Evolutionary conservation across 208 protist species (phyloP), one percentile per base, ranked within the genome.

Genomic region (Leishmania arabica): DNA sequence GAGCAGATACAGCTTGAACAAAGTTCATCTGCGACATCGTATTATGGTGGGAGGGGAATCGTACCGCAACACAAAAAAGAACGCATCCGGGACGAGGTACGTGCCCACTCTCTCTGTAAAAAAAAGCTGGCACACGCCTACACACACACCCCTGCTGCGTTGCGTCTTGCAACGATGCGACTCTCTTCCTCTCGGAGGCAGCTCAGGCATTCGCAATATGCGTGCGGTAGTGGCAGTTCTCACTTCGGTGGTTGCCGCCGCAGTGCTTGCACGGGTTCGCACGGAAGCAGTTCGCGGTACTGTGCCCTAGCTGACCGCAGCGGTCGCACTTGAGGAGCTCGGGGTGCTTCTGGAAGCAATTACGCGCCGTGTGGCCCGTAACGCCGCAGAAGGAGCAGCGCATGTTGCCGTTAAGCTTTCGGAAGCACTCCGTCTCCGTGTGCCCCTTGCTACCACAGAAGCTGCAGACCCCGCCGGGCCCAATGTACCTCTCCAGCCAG

Each of bases 201-300:
- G n/a, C 72, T 76, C 72, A 76, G 15, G 21, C 49, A 21, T 76
- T 56, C 72, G 6, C 72, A 1, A 27, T 54, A 42, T 31, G 51
- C 60, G 31, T 83, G 17, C 75, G 82, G 19, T 89, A 81, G 69
- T 94, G 93, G 79, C 95, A 98, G 80, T 96, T 96, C n/a, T 84
- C 92, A 75, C 90, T 97, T 65, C 80, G 89, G 77, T 98, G 95
- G 13, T 82, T 75, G 15, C 95, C 95, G n/a, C 95, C 95, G 77
- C 95, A 98, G 79, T 95, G 87, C 69, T 88, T 95, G 81, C 95
- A 98, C 45, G 95, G 95, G 80, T 97, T 96, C 45, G 85, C 88
- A 71, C 91, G 87, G 81, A 94, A 97, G 84, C 95, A 98, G 66
- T 79, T 90, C 7, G 79, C 56, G 11, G 88, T 81, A n/a, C 69